Base-by-base conservation (phyloP, 2,329 filamentous ascomycete species). In the Lachnellula arida region DNA sequence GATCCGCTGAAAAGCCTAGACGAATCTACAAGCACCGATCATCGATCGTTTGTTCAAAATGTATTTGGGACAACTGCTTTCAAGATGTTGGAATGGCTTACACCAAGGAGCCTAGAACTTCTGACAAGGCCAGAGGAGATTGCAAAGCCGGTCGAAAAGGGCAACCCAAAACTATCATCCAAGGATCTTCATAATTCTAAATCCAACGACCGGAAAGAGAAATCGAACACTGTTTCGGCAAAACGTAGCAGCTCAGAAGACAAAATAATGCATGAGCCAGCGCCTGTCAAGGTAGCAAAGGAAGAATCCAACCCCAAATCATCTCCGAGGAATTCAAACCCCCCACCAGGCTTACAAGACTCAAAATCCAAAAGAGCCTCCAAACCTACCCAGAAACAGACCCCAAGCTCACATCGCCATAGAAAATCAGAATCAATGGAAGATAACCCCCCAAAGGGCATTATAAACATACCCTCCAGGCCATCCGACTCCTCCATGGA, bases 61-160 rank as follows among this genome's bases (percentile, higher is more conserved):
- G 73, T 86, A 7, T 87, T 88, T 63, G 82, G 79, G 6, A 86
- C 84, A 0, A 80, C 81, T 11, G 80, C 85, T 11, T 84, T 87
- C 69, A 86, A 84, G 64, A 87, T 87, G 82, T 65, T 88, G 3
- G 85, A 88, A 67, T 88, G 84, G 84, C 72, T 88, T n/a, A 84
- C 83, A 1, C 83, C 83, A 0, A 76, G 76, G 53, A 78, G 65
- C 44, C 34, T 70, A 39, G 61, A 65, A 8, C 42, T 54, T 17
- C 46, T 66, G 17, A 59, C 60, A 25, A 57, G 58, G 8, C 47
- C 59, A 2, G 51, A 58, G 23, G 55, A 58, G 3, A 37, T 6
- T 39, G 46, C 25, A 9, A 14, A 34, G 46, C 14, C 14, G 23
- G 46, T 6, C 5, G 15, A 49, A 19, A 34, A 17, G 19, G 17